Evolutionary conservation across 306 rosid genomes (phyloP), one percentile per base, ranked within the genome.

Genomic region (Castanea sativa): DNA sequence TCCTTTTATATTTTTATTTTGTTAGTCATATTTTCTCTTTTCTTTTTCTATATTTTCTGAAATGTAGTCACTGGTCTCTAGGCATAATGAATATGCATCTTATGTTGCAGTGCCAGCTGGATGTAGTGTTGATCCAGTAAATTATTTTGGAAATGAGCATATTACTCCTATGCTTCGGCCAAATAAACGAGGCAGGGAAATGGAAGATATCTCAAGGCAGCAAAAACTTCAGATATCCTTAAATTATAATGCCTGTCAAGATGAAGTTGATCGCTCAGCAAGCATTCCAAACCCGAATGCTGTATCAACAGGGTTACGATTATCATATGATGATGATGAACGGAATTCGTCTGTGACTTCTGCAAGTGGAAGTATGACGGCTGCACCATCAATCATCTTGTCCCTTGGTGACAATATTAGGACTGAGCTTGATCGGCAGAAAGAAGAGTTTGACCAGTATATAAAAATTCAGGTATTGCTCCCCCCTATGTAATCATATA

Each of bases 341-440:
- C 99, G 79, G 33, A 90, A 92, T 88, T 94, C 99, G 32, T 85
- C 97, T 63, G 97, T 94, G 65, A 94, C 97, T 78, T 91, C 97
- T 53, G 97, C 93, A 0, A 94, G 97, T 85, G 97, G 95, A 84
- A 92, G 95, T 82, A 89, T 94, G 87, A 77, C 90, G 12, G 88
- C 85, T 10, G 72, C 95, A 38, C 92, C 97, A 14, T 79, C 97
- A 63, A 81, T 91, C 60, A 75, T 92, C 57, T 81, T 87, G 69
- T 89, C 94, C 45, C 84, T 91, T 13, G 95, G 91, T 52, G 97
- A 88, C 76, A 91, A 89, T 81, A 77, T 94, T 75, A 87, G 87
- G 76, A 81, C 89, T 20, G 99, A 90, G 84, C 89, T 94, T 71
- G 93, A 94, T 80, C 85, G 86, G 85, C 97, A 94, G 83, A 91